Base-by-base conservation (phyloP, 202 grass and related monocot genomes). In the Setaria viridis region DNA sequence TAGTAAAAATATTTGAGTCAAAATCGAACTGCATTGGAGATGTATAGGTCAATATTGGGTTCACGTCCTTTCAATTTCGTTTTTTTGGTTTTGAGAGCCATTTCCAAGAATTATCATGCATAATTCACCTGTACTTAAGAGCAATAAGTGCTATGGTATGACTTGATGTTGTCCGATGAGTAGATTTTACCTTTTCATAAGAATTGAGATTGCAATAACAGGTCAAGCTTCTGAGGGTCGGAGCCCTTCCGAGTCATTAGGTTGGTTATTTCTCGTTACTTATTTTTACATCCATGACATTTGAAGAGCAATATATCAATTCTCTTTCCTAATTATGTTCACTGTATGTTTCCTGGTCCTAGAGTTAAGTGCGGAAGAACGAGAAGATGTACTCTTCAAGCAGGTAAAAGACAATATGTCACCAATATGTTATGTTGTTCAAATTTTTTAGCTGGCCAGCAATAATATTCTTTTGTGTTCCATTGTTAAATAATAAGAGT, bases 301-400 rank as follows among this genome's bases (percentile, higher is more conserved):
- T 13, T 42, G 32, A 77, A 58, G n/a, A 76, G 57, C 42, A 72
- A 41, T 14, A 73, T 50, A 30, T 70, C 54, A 55, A 32, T 59
- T 83, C 6, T 4, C 42, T 85, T 85, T 43, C 25, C 78, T 88
- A 82, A 91, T 66, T 35, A 21, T 63, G 14, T 85, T 37, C 7
- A 29, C n/a, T 9, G 3, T 51, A 69, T 87, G 80, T 81, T 77
- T 85, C 17, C 13, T 88, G 48, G 25, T 84, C 77, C 35, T 88
- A 99, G 96, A 99, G 73, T 90, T 99, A 86, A 99, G 90, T 34
- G 59, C 85, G 46, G 96, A 94, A 35, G 96, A 99, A 72, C 86
- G 60, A 71, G 91, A 99, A 87, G 96, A 94, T 69, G 79, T 93
- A 75, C 88, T 80, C 57, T 96, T 99, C 87, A 99, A 99, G 91